Conservation (phyloP, 140 eudicot genomes). For the Erigeron philadelphicus region DNA sequence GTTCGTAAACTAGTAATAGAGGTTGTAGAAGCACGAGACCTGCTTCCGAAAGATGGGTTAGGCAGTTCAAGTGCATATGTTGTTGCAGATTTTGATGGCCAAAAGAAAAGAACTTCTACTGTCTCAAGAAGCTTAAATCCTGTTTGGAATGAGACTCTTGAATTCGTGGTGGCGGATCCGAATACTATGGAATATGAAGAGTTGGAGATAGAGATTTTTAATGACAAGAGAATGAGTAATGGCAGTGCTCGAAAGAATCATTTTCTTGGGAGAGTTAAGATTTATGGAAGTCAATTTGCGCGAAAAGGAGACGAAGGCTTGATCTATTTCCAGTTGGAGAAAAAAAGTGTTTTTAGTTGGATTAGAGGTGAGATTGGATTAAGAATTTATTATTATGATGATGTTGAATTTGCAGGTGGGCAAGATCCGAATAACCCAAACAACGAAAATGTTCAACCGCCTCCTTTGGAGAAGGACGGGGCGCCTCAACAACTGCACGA, state of each 20-base stretch:
- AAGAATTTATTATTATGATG: conserved; percentile 73
- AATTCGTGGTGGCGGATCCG: conserved; percentile 75
- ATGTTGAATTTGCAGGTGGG: conserved; percentile 36
- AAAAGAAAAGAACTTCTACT: conserved; percentile 67
- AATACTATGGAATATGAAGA: conserved; percentile 76
- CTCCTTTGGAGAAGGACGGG: conserved; percentile 24
- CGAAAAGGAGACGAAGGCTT: conserved; percentile 77
- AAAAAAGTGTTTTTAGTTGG: conserved; percentile 97
- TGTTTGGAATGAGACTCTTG: conserved; percentile 72
- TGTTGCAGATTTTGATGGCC: conserved; percentile 90
- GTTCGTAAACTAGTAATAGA: conserved; percentile 65
- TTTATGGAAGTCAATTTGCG: conserved; percentile 81
- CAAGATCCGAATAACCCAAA: conserved; percentile 16
- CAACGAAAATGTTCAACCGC: conserved; percentile 33
- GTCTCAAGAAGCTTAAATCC: conserved; percentile 66
- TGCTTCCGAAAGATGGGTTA: conserved; percentile 91
- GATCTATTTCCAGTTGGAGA: conserved; percentile 75
- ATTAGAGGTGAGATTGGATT: conserved; percentile 83
- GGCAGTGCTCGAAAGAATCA: conserved; percentile 81
- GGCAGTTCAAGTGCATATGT: conserved; percentile 97
- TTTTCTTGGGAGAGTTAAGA: conserved; percentile 86
- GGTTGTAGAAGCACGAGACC: conserved; percentile 79
- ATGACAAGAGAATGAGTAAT: conserved; percentile 67
- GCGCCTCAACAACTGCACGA: conserved; percentile 31
- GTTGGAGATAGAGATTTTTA: conserved; percentile 69